Evolutionary conservation across 306 rosid species (phyloP).

Genomic region (Gastrolobium villosum): DNA sequence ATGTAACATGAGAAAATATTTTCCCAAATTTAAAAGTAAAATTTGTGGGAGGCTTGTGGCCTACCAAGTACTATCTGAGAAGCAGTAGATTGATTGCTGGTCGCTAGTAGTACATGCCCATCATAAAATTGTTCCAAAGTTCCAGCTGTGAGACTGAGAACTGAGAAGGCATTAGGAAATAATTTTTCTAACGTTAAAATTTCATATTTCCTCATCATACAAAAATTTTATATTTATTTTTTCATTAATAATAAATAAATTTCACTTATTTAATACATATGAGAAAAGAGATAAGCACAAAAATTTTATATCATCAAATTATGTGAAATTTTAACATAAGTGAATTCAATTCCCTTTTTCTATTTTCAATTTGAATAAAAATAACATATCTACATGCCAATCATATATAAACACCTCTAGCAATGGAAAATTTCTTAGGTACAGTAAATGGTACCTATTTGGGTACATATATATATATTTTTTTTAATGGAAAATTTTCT

Average conservation of each 20-base stretch:
- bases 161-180: background rate
- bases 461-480: too few species aligned
- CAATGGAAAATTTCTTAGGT: background rate
- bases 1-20: too few species aligned
- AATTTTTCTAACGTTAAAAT: too few species aligned
- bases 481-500: too few species aligned
- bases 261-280: too few species aligned
- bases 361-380: constrained; percentile 7
- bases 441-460: too few species aligned
- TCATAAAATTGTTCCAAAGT: constrained; percentile 7
- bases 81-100: background rate
- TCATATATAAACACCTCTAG: constrained; percentile 3
- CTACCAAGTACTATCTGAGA: background rate
- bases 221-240: too few species aligned
- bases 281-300: too few species aligned
- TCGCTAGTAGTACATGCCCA: constrained; percentile 23
- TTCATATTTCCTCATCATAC: too few species aligned
- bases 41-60: background rate
- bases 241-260: too few species aligned
- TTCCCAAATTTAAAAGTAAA: background rate
- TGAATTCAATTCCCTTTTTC: background rate
- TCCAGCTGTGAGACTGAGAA: constrained; percentile 27
- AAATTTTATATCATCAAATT: too few species aligned
- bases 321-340: too few species aligned
- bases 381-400: background rate